Evolutionary conservation across 352 stramenopile genomes (phyloP), one percentile per base, ranked within the genome.

Genomic region (Globisporangium viniferum): DNA sequence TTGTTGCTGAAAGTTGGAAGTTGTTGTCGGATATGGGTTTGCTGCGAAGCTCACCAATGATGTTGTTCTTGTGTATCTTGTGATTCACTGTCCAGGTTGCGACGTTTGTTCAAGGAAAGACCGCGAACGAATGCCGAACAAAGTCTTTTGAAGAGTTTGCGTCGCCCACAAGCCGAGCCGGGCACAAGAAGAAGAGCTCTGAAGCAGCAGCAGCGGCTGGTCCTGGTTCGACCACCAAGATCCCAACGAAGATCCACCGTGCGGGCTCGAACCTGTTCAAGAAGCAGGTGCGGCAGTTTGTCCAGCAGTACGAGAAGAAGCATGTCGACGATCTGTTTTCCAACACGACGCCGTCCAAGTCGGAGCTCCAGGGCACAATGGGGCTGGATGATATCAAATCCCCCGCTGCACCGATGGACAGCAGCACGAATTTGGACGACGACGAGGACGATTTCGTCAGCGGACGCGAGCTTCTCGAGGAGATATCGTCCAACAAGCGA

Each of bases 201-300:
- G 56, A 62, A 4, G 56, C n/a, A 31, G 18, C 48, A 44, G 51
- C 53, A 7, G 36, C 59, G 15, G 36, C 27, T 35, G 60, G 18
- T 22, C 51, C 33, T 7, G 58, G 59, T 18, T 59, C 31, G 1
- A 35, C 36, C 3, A 73, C 59, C 20, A 48, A 67, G 4, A 69
- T 86, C 31, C 73, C 79, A 15, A 63, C 66, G 15, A 92, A 93
- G 60, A 80, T 93, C 36, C 74, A 82, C 20, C 83, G 86, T 7
- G 80, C 84, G 24, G 86, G 86, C 14, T 90, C 84, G 22, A 93
- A 92, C 48, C 75, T 84, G 58, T 93, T 92, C 65, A 93, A 93
- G 69, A 92, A 93, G 56, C 86, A 93, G 84, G 86, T 93, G 55
- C 86, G 86, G 36, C 69, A 90, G 58, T 93, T 93, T 62, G 81